Percentiles rank a stretch among this genome's conserved stretches.
Conservation (phyloP, 2,329 filamentous ascomycete species). For the Cladosporium sp. region DNA sequence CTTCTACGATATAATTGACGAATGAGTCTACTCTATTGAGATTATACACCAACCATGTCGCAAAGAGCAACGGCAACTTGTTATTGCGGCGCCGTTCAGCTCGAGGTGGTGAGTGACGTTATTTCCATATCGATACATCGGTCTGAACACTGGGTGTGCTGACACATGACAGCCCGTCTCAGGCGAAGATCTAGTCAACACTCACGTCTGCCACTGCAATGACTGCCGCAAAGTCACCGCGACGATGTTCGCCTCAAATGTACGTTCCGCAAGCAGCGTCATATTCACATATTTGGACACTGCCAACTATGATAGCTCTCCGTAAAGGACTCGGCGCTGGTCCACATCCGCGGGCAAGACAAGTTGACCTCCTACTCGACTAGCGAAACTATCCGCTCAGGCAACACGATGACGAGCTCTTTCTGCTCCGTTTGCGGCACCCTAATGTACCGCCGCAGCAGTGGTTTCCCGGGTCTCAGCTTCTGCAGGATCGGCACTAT, state of each 20-base stretch:
- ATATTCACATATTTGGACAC: conserved; percentile 45
- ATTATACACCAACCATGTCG: not conserved
- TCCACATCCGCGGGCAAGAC: conserved; percentile 53
- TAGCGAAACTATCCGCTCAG: conserved; percentile 48
- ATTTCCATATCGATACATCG: too few species aligned
- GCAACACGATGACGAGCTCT: conserved; percentile 59
- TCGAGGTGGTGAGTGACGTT: conserved; percentile 49
- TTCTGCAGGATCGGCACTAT: conserved; percentile 61
- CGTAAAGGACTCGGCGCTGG: not conserved
- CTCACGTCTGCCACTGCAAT: conserved; percentile 60
- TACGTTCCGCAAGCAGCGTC: conserved; percentile 3
- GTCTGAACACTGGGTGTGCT: not conserved
- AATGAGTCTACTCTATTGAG: too few species aligned
- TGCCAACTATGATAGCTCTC: conserved; percentile 31
- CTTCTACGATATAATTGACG: too few species aligned
- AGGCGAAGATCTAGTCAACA: conserved; percentile 48
- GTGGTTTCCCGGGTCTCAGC: conserved; percentile 46
- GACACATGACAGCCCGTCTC: conserved; percentile 42
- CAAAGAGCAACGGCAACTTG: conserved; percentile 56
- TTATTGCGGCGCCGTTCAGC: conserved; percentile 58
- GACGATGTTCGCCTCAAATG: conserved; percentile 61
- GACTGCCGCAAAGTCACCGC: conserved; percentile 64
- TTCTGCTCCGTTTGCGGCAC: conserved; percentile 63
- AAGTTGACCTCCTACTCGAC: conserved; percentile 52
- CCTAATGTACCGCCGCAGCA: conserved; percentile 58